Evolutionary conservation across 768 basidiomycete genomes (phyloP).

Genomic region (Boletus rubescentipes): DNA sequence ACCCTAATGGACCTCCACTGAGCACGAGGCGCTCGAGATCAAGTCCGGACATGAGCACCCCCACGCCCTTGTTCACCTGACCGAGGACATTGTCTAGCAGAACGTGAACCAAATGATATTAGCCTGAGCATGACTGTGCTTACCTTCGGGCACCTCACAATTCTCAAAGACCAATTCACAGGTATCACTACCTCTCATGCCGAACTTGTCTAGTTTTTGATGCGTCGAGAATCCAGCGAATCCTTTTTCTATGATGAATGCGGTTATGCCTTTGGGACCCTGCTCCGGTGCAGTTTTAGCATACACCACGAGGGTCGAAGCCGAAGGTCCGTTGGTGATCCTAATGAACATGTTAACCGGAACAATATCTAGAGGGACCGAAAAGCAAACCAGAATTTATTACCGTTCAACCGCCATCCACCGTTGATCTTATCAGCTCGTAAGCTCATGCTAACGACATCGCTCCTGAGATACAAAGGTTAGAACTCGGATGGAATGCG

Average conservation of each 20-base stretch:
- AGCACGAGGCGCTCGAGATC: slow-evolving; percentile 91
- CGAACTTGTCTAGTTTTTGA: slow-evolving; percentile 92
- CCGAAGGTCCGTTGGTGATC: slow-evolving; percentile 94
- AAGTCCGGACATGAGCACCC: slow-evolving; percentile 91
- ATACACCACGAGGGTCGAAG: slow-evolving; percentile 90
- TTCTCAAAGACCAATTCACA: slow-evolving; percentile 92
- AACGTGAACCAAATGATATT: neutral
- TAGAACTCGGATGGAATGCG: neutral
- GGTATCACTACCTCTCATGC: slow-evolving; percentile 95
- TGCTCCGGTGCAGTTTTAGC: slow-evolving; percentile 80
- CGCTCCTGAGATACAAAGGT: slow-evolving; percentile 45
- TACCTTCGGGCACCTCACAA: slow-evolving; percentile 86
- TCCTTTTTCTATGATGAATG: slow-evolving; percentile 84
- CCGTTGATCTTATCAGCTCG: slow-evolving; percentile 75
- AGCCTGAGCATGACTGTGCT: slow-evolving; percentile 8
- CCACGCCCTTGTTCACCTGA: slow-evolving; percentile 71
- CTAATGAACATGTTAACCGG: slow-evolving; percentile 38
- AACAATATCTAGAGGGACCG: neutral
- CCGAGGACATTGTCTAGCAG: slow-evolving; percentile 80
- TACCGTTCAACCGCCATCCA: slow-evolving; percentile 82
- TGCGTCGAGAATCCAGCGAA: slow-evolving; percentile 86
- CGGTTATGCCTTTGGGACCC: slow-evolving; percentile 86
- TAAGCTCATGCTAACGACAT: slow-evolving; percentile 92
- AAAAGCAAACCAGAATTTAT: slow-evolving; percentile 80
- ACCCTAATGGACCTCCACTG: slow-evolving; percentile 91